Conservation (phyloP, 108 stramenopile genomes). For the Cylindrotheca fusiformis region DNA sequence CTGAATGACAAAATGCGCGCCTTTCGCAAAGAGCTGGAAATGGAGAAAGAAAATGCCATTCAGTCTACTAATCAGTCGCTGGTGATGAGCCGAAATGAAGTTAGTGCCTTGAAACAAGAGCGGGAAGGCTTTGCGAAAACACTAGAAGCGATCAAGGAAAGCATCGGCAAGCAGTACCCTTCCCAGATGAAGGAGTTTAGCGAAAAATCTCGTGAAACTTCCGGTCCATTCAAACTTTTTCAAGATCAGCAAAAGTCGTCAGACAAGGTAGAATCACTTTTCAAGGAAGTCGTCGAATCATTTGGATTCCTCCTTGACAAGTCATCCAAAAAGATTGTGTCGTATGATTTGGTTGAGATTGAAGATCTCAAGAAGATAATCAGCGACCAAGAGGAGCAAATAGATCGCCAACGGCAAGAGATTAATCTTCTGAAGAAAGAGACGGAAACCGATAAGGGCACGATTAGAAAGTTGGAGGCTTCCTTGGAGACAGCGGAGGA, state of each 20-base stretch:
- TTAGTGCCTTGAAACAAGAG: slow-evolving; percentile 1
- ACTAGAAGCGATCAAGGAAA: slow-evolving; percentile 10
- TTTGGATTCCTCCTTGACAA: slow-evolving; percentile 22
- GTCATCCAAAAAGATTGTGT: slow-evolving; percentile 2
- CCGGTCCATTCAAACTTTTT: not conserved
- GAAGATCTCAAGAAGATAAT: not conserved
- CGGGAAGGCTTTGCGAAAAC: slow-evolving; percentile 7
- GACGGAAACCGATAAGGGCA: slow-evolving; percentile 1
- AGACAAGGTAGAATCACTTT: slow-evolving; percentile 2
- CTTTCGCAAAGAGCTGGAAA: not conserved
- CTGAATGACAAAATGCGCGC: not conserved
- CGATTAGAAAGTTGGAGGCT: not conserved
- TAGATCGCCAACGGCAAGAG: slow-evolving; percentile 4
- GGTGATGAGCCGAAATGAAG: not conserved
- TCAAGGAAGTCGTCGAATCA: slow-evolving; percentile 19
- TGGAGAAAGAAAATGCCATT: not conserved
- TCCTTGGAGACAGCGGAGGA: slow-evolving; percentile 3
- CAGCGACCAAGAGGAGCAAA: not conserved
- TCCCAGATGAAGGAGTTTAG: slow-evolving; percentile 7
- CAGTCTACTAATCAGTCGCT: not conserved
- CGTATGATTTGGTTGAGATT: not conserved
- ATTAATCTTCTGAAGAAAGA: slow-evolving; percentile 6
- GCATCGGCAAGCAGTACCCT: slow-evolving; percentile 14
- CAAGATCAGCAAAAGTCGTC: not conserved
- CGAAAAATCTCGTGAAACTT: not conserved